Evolutionary conservation across 768 basidiomycete species (phyloP), one percentile per base, ranked within the genome.

Genomic region (Boletus sp.): DNA sequence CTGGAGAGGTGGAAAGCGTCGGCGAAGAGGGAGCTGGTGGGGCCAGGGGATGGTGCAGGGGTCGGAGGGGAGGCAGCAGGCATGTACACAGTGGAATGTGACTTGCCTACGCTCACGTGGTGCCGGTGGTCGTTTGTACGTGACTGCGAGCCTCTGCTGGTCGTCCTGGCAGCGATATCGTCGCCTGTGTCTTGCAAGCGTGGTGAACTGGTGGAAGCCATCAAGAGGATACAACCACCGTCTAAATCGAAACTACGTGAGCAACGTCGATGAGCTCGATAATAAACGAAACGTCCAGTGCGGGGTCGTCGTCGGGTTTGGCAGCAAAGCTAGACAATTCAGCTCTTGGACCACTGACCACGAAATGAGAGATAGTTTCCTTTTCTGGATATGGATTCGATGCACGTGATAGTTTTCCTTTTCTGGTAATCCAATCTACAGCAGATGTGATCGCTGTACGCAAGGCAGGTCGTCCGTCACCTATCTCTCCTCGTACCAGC

Each of bases 31-130:
- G 80, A 46, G 76, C 80, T 45, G 78, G 83, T 1, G 76, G 84
- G 15, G 75, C 56, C 69, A 28, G 84, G 84, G 4, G 84, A 85
- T 1, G 84, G 83, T 24, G 83, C 84, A 14, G 84, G 84, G 0
- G 84, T 86, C 4, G 84, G 84, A 1, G 83, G 84, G 1, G 83
- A 81, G 30, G 76, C 72, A 29, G 82, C 75, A 41, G 84, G 83
- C 67, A 84, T 77, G 67, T 78, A 83, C 7, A 83, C 61, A 5
- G 75, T 74, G 1, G 75, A 66, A 10, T 71, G 56, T 2, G 64
- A 55, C 47, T 30, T 62, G 50, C 36, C 57, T 56, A n/a, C 50
- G 47, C 56, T 63, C 49, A 44, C 54, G 46, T 65, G 56, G 50
- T 54, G 60, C 18, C 49, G 58, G 36, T 59, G 42, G 51, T 67